Conservation (phyloP, 2,329 filamentous ascomycete species). For the Kalaharituber pfeilii region DNA sequence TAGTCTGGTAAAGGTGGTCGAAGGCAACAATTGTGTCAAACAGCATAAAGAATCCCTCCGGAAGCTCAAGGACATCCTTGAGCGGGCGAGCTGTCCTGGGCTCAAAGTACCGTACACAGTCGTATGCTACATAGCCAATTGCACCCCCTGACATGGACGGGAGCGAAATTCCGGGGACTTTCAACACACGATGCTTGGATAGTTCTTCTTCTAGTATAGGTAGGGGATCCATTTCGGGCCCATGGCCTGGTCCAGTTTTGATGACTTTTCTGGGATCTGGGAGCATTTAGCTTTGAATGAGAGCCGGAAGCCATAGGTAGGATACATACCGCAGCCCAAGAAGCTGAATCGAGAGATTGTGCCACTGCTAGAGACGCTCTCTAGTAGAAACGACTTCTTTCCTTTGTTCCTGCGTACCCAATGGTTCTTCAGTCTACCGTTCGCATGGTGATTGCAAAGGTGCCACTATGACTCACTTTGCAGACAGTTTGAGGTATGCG, state of each 20-base stretch:
- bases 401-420: constrained; percentile 37
- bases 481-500: constrained; percentile 80
- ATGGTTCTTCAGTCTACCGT: constrained; percentile 8
- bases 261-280: constrained; percentile 55
- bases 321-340: constrained; percentile 51
- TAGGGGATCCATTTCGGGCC: constrained; percentile 66
- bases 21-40: constrained; percentile 90
- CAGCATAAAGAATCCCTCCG: constrained; percentile 92
- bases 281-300: background rate
- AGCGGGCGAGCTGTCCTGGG: constrained; percentile 81
- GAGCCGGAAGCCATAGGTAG: constrained; percentile 21
- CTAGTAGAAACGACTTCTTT: constrained; percentile 81
- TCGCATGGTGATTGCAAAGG: background rate
- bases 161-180: constrained; percentile 63
- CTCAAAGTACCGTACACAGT: constrained; percentile 95
- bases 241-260: constrained; percentile 74
- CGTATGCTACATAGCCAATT: constrained; percentile 92
- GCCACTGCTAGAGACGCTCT: constrained; percentile 81
- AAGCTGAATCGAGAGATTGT: constrained; percentile 92
- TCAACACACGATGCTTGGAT: constrained; percentile 57
- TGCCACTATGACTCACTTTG: constrained; percentile 43
- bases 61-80: constrained; percentile 74
- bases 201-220: constrained; percentile 69
- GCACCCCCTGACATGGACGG: constrained; percentile 81
- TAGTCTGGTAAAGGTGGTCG: constrained; percentile 81